Evolutionary conservation across 164 flowering plant species (phyloP).

Genomic region (Kingdonia uniflora): DNA sequence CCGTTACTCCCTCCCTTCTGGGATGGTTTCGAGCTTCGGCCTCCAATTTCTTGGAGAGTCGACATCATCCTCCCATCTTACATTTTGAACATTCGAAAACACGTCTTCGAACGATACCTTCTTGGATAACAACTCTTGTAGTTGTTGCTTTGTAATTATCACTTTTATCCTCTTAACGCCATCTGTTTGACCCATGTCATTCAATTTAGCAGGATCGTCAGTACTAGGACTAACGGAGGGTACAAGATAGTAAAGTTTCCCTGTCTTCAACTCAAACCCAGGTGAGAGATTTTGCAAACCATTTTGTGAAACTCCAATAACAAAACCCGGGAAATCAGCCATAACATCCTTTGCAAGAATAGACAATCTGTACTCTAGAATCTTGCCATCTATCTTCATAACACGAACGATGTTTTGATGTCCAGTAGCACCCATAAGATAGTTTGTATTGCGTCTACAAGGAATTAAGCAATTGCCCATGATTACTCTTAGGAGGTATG

Average conservation of each 20-base stretch:
- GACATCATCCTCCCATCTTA: slow-evolving; percentile 4
- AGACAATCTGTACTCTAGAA: slow-evolving; percentile 16
- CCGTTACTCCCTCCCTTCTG: slow-evolving; percentile 22
- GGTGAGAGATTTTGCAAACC: slow-evolving; percentile 17
- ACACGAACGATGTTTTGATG: slow-evolving; percentile 12
- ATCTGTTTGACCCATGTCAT: background rate
- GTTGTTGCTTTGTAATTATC: slow-evolving; percentile 40
- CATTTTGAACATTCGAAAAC: slow-evolving; percentile 5
- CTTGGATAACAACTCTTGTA: slow-evolving; percentile 28
- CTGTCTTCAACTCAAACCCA: slow-evolving; percentile 20
- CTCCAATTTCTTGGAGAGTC: slow-evolving; percentile 19
- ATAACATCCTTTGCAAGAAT: slow-evolving; percentile 25
- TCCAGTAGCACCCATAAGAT: background rate
- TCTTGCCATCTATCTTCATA: slow-evolving; percentile 20
- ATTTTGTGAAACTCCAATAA: slow-evolving; percentile 9
- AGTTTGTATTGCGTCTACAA: background rate
- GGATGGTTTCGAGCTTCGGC: slow-evolving; percentile 31
- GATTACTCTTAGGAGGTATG: background rate
- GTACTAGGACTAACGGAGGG: background rate
- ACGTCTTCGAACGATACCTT: slow-evolving; percentile 24
- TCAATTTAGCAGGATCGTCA: no score
- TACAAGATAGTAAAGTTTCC: slow-evolving; percentile 20
- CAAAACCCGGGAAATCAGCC: slow-evolving; percentile 11
- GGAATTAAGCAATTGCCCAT: slow-evolving; percentile 23
- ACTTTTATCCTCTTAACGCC: slow-evolving; percentile 29